Conservation (phyloP, 352 stramenopile genomes). For the Globisporangium orthogonon region DNA sequence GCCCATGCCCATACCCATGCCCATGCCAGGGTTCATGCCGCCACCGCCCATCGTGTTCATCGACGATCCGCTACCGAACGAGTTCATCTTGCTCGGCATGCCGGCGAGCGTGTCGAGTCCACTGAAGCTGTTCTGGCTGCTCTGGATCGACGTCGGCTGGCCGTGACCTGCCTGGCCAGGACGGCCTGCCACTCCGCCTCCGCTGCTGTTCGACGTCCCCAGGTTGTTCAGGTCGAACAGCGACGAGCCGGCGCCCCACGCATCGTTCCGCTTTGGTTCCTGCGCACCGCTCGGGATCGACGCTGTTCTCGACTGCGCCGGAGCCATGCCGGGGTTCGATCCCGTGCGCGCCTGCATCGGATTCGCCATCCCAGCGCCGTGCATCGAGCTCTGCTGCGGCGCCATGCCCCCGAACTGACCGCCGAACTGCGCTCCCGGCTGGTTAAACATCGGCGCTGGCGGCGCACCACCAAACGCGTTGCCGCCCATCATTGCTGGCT, state of each 20-base stretch:
- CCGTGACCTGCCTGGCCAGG: constrained; percentile 24
- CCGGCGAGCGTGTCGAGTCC: constrained; percentile 75
- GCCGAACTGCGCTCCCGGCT: constrained; percentile 32
- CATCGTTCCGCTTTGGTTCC: constrained; percentile 62
- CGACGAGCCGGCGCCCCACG: constrained; percentile 73
- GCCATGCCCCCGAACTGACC: constrained; percentile 40
- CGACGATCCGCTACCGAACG: constrained; percentile 31
- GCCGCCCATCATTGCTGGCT: constrained; percentile 22
- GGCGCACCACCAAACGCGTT: constrained; percentile 31
- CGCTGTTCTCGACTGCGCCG: constrained; percentile 17
- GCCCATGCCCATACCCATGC: constrained; percentile 39
- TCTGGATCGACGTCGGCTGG: constrained; percentile 3
- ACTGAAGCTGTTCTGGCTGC: constrained; percentile 68
- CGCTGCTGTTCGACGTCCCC: constrained; percentile 18
- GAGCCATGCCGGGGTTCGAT: constrained; percentile 32
- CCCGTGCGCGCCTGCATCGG: constrained; percentile 26
- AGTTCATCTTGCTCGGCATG: constrained; percentile 57
- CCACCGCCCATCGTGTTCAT: constrained; percentile 45
- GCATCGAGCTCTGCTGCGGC: constrained; percentile 25
- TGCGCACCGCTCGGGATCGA: constrained; percentile 18
- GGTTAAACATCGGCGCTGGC: constrained; percentile 39
- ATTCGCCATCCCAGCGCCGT: constrained; percentile 19
- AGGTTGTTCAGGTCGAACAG: constrained; percentile 81
- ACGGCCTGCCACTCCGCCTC: constrained; percentile 16
- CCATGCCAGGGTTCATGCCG: constrained; percentile 32